Conservation (phyloP, 129 eudicot species). For the Rutidosis leptorrhynchoides region DNA sequence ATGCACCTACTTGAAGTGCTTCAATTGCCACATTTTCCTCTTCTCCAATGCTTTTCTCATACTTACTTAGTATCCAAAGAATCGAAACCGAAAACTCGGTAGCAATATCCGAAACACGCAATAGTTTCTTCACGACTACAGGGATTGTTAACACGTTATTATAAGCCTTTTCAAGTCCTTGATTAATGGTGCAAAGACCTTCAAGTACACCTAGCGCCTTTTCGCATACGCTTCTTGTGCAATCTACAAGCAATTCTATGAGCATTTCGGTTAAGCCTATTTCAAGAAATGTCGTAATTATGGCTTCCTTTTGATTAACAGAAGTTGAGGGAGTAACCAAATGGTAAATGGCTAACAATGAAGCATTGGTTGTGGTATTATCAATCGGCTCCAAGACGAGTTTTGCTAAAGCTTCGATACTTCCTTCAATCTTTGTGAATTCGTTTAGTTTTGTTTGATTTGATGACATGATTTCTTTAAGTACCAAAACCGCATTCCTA, state of each 20-base stretch:
- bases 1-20: conserved; percentile 60
- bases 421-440: conserved; percentile 38
- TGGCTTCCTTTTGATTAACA: conserved; percentile 21
- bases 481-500: conserved; percentile 37
- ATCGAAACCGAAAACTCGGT: conserved; percentile 55
- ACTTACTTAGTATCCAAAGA: conserved; percentile 48
- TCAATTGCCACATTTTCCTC: conserved; percentile 37
- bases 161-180: conserved; percentile 52
- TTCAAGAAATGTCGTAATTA: conserved; percentile 24
- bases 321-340: conserved; percentile 44
- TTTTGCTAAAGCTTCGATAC: conserved; percentile 41
- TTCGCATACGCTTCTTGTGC: conserved; percentile 42
- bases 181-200: conserved; percentile 37
- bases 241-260: conserved; percentile 51
- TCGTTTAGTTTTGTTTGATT: conserved; percentile 25
- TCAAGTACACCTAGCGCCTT: conserved; percentile 52
- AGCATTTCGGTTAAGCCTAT: conserved; percentile 44
- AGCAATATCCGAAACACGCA: conserved; percentile 54
- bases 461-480: conserved; percentile 40
- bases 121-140: conserved; percentile 55
- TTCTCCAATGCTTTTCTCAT: conserved; percentile 32
- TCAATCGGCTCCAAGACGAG: conserved; percentile 47
- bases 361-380: conserved; percentile 47
- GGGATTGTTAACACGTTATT: conserved; percentile 42
- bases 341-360: conserved; percentile 47